Evolutionary conservation across 1,284 basidiomycete genomes (phyloP).

Genomic region (Paramarasmius palmivorus): DNA sequence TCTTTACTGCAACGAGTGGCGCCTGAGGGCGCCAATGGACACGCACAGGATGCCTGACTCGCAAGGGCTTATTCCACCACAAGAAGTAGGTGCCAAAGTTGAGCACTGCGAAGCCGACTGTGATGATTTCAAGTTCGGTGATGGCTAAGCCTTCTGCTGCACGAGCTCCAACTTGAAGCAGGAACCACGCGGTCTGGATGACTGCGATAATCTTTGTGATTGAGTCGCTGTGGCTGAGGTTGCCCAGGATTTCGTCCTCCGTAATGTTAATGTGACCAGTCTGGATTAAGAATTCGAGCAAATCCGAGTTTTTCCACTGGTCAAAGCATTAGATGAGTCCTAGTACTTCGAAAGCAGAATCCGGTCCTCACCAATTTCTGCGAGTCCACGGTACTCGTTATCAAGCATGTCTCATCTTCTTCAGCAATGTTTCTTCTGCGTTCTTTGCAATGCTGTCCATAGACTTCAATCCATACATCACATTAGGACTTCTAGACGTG

Average conservation of each 20-base stretch:
- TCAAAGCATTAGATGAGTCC: background rate
- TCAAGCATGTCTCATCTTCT: no score
- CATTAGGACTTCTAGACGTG: no score
- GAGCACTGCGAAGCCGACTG: background rate
- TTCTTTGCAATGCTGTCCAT: no score
- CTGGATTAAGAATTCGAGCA: background rate
- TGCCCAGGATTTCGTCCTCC: background rate
- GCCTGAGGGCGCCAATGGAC: no score
- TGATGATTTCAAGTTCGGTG: background rate
- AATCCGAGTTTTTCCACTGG: background rate
- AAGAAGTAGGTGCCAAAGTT: background rate
- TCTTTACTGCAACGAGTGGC: no score
- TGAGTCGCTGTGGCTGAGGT: background rate
- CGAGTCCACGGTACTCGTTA: no score
- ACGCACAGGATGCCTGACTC: background rate
- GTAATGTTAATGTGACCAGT: background rate
- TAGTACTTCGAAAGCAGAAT: no score
- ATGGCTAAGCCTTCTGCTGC: background rate
- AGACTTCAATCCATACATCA: no score
- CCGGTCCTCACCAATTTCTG: no score
- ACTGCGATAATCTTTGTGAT: background rate
- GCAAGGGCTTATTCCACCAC: constrained; percentile 1
- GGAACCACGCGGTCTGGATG: background rate
- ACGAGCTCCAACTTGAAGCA: background rate
- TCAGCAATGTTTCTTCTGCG: no score